These are phyloP conservation scores for Teratosphaeria destructans DNA, from an alignment of 2,329 filamentous ascomycete genomes.

Conservation along the genomic window DNA sequence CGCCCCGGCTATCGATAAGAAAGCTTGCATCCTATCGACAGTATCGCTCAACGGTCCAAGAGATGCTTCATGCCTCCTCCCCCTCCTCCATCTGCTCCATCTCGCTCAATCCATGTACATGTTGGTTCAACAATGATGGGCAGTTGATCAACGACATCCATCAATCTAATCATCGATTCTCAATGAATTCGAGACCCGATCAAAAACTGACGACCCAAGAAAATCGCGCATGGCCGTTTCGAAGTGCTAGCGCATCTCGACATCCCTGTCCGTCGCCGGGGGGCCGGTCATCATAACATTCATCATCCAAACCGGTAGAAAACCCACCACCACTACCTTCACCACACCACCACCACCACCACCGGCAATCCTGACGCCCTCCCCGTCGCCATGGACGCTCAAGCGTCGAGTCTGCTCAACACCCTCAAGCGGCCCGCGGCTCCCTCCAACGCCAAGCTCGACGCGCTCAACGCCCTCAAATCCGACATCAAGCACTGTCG, in stretches of 20 bases:
- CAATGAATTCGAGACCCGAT: no score
- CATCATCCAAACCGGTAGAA: not conserved
- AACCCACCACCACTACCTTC: not conserved
- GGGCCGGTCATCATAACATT: not conserved
- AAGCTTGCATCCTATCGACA: no score
- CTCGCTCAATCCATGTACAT: no score
- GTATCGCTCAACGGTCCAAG: no score
- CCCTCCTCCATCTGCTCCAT: no score
- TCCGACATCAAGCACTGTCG: constrained; percentile 87
- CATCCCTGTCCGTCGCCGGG: not conserved
- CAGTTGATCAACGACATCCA: no score
- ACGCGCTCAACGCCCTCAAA: constrained; percentile 64
- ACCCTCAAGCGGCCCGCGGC: constrained; percentile 52
- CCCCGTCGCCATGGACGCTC: constrained; percentile 42
- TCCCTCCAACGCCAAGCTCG: constrained; percentile 59
- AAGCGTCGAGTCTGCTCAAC: constrained; percentile 43
- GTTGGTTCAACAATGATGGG: no score
- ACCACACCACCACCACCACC: not conserved
- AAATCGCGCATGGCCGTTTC: not conserved
- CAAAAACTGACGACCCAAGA: not conserved
- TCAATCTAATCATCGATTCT: no score
- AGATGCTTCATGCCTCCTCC: no score
- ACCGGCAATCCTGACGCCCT: not conserved
- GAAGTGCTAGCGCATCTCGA: not conserved
- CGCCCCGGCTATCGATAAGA: no score